Evolutionary conservation across 1,139 yeast genomes (phyloP), one percentile per base, ranked within the genome.

Genomic region (Yamadazyma jaroonii): DNA sequence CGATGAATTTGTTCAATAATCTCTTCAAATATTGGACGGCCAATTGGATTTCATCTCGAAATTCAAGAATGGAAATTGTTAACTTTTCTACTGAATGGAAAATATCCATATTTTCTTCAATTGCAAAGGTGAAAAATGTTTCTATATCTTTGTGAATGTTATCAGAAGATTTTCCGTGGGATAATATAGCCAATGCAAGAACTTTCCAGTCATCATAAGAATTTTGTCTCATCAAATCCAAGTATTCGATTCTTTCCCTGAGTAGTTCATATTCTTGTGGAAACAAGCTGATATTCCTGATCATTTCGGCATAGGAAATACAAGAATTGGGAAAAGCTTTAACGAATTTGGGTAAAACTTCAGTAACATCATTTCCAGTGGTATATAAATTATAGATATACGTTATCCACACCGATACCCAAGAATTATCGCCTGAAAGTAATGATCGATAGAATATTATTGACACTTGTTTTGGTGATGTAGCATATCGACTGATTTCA

Each of bases 71-170:
- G 0, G 62, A 48, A 1, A 73, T 54, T 3, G 63, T 52, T 3
- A 65, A 43, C 41, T 69, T 67, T 41, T 73, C 79, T 2, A 74
- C 66, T 0, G 70, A 53, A 46, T 73, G 77, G 39, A 57, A 63
- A 1, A 57, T 44, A 41, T 67, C 67, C 41, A 60, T 57, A 35
- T 62, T 56, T 4, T 50, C 41, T 8, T 45, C 35, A 6, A 66
- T 25, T 0, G 75, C 67, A 42, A 42, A 41, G 1, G 46, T 41
- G 13, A 52, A 49, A 30, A 41, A 54, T 2, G 30, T 33, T 2
- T 42, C 26, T 4, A 50, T 31, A 37, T 48, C 52, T n/a, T 25
- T 24, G 14, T 45, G 43, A 9, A 48, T 36, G 7, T 36, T 44
- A 1, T 36, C 39, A 25, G 43, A 44, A 15, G 49, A 14, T 9